Conservation (phyloP, 495 filamentous ascomycete species). For the Talaromyces nanjingensis region DNA sequence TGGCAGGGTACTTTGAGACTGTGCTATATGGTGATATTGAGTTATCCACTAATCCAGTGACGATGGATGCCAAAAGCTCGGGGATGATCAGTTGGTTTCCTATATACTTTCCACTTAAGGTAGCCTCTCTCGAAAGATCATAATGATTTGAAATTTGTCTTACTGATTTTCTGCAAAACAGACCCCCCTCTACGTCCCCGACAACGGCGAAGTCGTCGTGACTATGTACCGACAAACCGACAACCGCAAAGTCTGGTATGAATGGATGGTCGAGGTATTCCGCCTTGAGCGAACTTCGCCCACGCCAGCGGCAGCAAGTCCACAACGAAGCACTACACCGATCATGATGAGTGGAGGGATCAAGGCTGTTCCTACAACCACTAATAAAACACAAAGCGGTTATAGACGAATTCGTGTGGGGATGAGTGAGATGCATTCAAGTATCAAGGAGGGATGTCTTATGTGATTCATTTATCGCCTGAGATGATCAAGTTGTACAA, state of each 20-base stretch:
- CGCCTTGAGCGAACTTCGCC: slow-evolving; percentile 32
- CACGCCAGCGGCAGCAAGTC: slow-evolving; percentile 12
- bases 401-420: slow-evolving; percentile 66
- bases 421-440: slow-evolving; percentile 78
- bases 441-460: slow-evolving; percentile 82
- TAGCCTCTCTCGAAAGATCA: slow-evolving; percentile 22
- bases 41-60: slow-evolving; percentile 86
- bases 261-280: slow-evolving; percentile 90
- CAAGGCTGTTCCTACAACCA: slow-evolving; percentile 21
- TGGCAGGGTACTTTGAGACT: slow-evolving; percentile 94
- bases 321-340: slow-evolving; percentile 13
- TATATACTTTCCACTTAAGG: slow-evolving; percentile 95
- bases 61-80: slow-evolving; percentile 84
- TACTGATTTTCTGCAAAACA: slow-evolving; percentile 25
- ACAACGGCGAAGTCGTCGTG: slow-evolving; percentile 74
- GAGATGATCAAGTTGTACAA: not conserved
- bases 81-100: slow-evolving; percentile 99
- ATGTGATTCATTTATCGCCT: slow-evolving; percentile 49
- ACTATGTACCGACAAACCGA: slow-evolving; percentile 95
- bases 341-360: slow-evolving; percentile 25
- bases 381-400: slow-evolving; percentile 29
- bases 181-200: slow-evolving; percentile 83
- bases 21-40: slow-evolving; percentile 80
- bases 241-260: slow-evolving; percentile 95
- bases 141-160: not conserved